These are phyloP conservation scores for Escallonia herrerae DNA, from an alignment of 129 eudicot genomes.

Conservation along the genomic window DNA sequence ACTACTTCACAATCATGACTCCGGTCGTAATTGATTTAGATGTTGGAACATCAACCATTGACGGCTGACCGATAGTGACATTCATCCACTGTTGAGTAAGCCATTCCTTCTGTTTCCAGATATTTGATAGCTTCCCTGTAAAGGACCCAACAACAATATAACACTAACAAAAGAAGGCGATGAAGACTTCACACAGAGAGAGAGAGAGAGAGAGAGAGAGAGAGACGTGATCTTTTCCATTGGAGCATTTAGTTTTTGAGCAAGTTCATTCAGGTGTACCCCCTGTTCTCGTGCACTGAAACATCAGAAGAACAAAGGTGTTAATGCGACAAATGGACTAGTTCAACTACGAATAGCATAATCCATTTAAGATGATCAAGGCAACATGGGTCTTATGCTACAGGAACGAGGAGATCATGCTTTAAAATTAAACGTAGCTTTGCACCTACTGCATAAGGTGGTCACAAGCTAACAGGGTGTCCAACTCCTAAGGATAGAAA, in stretches of 20 bases:
- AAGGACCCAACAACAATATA: background rate
- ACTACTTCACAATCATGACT: no score
- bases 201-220: slow-evolving; percentile 17
- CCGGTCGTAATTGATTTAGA: no score
- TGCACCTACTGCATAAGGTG: no score
- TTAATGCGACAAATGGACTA: background rate
- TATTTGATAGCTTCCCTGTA: slow-evolving; percentile 37
- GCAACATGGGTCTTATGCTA: background rate
- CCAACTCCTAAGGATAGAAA: no score
- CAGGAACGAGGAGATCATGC: background rate
- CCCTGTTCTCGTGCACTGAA: slow-evolving; percentile 64
- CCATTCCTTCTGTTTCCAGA: slow-evolving; percentile 57
- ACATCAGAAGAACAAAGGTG: background rate
- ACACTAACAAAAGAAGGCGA: background rate
- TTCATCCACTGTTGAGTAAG: slow-evolving; percentile 64
- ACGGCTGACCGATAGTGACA: slow-evolving; percentile 43
- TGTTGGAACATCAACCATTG: slow-evolving; percentile 25
- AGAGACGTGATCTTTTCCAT: slow-evolving; percentile 39
- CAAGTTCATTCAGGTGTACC: slow-evolving; percentile 61
- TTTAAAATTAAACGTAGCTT: background rate
- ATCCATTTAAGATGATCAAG: background rate
- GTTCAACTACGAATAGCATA: background rate
- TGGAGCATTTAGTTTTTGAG: slow-evolving; percentile 35
- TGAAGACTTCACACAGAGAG: background rate
- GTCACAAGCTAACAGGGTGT: no score